Base-by-base conservation (phyloP, 495 filamentous ascomycete genomes). In the Aspergillus incahuasiensis region DNA sequence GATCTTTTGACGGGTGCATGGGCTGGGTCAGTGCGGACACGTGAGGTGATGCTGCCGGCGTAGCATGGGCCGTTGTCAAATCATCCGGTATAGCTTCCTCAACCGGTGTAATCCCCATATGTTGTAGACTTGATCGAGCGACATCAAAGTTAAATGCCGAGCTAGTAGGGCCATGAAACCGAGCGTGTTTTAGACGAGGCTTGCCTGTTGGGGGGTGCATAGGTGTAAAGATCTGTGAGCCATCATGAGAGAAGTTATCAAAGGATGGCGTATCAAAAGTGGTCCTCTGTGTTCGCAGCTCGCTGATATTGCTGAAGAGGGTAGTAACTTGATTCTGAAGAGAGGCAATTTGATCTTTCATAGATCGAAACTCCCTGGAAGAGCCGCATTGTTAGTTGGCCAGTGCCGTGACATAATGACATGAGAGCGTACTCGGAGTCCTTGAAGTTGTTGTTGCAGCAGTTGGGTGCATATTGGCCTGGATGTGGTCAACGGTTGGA, bases 391-490 rank as follows among this genome's bases (percentile, higher is more conserved):
- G 15, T 61, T 52, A 64, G 60, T 32, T 20, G 58, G n/a, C n/a
- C 39, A 25, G 25, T 34, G 38, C 18, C 24, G 30, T 9, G 47
- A 22, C 32, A 51, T 22, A 11, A 40, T 11, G 51, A n/a, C 7
- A 32, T 21, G 6, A 44, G 22, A 40, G 22, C 81, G 53, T 72
- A 84, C 73, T 90, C 86, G 47, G 89, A 90, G 58, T 96, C 91
- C 67, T 89, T 91, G 77, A 96, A 89, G 56, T 75, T 81, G 56
- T 76, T 81, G 63, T 79, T 86, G 70, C 90, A 95, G 78, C 91
- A 95, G 68, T 96, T 96, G 4, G 91, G 89, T 24, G 91, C 85
- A 80, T 96, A 96, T 58, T 92, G 78, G 56, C 74, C 74, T 78
- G 56, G 28, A 7, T 1, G 46, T 62, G 30, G 53, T 55, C 28